phyloP scores from a whole-genome alignment of 306 rosid genomes.

The Gynostemma pentaphyllum region DNA sequence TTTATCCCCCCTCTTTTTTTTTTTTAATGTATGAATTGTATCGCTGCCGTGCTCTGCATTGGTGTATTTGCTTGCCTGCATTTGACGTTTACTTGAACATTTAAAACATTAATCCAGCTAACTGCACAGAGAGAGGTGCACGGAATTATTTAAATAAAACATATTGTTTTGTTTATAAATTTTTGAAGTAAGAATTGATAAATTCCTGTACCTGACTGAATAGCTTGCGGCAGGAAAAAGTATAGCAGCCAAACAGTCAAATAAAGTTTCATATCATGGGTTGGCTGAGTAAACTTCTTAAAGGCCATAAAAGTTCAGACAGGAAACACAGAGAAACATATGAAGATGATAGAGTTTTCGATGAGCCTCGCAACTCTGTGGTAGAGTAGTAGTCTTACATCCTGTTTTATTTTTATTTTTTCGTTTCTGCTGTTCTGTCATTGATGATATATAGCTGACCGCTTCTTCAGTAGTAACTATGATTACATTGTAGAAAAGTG shows the following conservation, averaged over 20 bases:
- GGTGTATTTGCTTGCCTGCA: background rate
- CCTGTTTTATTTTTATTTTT: background rate
- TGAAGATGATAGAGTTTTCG: constrained; percentile 45
- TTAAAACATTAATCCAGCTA: background rate
- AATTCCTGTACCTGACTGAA: constrained; percentile 4
- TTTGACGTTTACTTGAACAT: background rate
- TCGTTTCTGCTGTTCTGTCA: background rate
- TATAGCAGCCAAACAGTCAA: constrained; percentile 16
- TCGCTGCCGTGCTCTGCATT: background rate
- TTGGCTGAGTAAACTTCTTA: constrained; percentile 69
- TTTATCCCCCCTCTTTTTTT: too few species aligned
- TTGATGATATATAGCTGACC: background rate
- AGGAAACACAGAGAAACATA: constrained; percentile 35
- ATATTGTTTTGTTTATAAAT: background rate
- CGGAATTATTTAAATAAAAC: background rate
- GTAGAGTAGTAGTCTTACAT: constrained; percentile 19
- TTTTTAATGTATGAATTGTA: background rate
- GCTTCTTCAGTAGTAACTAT: background rate
- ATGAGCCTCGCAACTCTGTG: constrained; percentile 38
- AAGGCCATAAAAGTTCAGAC: constrained; percentile 41
- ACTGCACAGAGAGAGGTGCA: background rate
- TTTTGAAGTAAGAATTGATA: background rate
- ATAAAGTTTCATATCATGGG: constrained; percentile 32
- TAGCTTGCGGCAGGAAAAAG: constrained; percentile 26
- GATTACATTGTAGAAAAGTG: background rate